phyloP scores from a whole-genome alignment of 345 rosid genomes.

The Fremontodendron californicum region DNA sequence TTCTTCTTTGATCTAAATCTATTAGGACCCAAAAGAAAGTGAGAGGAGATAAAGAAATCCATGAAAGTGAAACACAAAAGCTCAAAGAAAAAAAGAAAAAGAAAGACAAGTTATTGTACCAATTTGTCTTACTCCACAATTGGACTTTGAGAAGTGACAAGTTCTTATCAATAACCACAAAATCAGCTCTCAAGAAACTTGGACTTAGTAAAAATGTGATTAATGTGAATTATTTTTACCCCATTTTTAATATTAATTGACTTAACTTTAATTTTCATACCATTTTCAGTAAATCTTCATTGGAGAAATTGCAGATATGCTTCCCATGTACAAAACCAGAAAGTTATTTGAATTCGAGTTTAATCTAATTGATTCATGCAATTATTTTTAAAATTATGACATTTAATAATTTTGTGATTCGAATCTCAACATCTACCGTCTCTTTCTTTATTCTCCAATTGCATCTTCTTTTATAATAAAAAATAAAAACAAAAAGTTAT shows the following conservation, averaged over 20 bases:
- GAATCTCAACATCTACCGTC: no score
- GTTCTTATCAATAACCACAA: background rate
- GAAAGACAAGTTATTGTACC: background rate
- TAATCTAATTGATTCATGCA: no score
- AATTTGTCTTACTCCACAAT: constrained; percentile 4
- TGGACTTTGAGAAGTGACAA: background rate
- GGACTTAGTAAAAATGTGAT: background rate
- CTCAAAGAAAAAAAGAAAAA: no score
- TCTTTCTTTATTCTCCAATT: no score
- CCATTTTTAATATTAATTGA: background rate
- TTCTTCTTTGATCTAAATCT: constrained; percentile 25
- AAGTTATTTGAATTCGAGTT: no score
- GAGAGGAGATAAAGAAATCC: background rate
- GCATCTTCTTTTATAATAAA: no score
- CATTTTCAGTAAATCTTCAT: background rate
- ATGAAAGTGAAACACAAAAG: background rate
- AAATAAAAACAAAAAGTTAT: no score
- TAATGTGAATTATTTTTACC: background rate
- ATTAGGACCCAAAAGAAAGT: background rate
- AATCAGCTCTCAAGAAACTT: background rate
- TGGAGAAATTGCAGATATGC: background rate
- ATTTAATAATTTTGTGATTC: no score
- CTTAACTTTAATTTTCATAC: background rate
- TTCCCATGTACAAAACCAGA: background rate
- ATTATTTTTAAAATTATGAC: no score